Percentiles rank a stretch among this genome's conserved stretches.
phyloP scores from a whole-genome alignment of 202 grass and related monocot genomes.

The Thinopyrum obtusiflorum region DNA sequence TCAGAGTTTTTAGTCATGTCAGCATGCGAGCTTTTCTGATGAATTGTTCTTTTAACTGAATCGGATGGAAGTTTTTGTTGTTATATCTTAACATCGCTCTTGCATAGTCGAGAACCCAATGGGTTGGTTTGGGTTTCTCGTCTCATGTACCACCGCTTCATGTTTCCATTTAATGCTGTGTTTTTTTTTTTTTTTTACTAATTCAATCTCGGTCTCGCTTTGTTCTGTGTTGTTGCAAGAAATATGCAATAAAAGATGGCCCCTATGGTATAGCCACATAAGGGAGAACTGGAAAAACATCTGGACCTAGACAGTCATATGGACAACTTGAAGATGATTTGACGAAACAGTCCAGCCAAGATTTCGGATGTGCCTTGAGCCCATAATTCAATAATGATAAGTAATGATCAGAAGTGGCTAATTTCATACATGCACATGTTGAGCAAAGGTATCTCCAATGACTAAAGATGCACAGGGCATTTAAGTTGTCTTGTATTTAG shows the following conservation, averaged over 20 bases:
- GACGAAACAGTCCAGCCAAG: not conserved
- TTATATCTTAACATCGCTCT: conserved; percentile 3
- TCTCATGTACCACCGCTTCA: not conserved
- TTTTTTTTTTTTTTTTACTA: not conserved
- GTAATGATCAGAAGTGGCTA: not conserved
- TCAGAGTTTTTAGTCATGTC: not conserved
- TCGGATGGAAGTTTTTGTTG: not conserved
- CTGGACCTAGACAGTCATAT: conserved; percentile 10
- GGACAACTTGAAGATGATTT: not conserved
- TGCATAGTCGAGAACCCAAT: not conserved
- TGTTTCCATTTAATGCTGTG: not conserved
- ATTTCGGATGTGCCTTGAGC: not conserved
- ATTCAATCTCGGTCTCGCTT: not conserved
- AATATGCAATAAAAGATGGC: not conserved
- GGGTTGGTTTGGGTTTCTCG: not conserved
- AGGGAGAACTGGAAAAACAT: not conserved
- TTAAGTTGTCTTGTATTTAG: conserved; percentile 5
- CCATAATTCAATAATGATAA: not conserved
- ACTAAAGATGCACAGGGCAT: not conserved
- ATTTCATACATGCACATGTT: not conserved
- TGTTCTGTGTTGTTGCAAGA: not conserved
- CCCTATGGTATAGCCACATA: not conserved
- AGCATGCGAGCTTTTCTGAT: not conserved
- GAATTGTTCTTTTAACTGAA: not conserved
- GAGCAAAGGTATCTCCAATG: not conserved